Base-by-base conservation (phyloP, 805 yeast genomes). In the Yarrowia sp. region DNA sequence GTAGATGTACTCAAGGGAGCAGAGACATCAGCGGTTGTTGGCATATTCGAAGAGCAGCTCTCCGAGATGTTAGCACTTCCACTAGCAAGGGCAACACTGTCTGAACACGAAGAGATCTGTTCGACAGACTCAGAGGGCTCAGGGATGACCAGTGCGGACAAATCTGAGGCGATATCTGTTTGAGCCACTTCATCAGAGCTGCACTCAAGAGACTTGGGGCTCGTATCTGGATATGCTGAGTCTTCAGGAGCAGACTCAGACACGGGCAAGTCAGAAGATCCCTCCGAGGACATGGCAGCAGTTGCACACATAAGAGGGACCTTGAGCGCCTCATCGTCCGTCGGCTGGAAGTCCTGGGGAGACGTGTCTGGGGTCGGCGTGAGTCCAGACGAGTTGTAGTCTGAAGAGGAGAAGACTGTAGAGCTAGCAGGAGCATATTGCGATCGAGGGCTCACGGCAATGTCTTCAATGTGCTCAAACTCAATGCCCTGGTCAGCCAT, bases 281-380 rank as follows among this genome's bases (percentile, higher is more conserved):
- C 38, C 36, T 53, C 46, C 10, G 44, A 20, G 15, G 60, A 53
- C 36, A 24, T 10, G 14, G 46, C 60, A 10, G 46, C 46, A 1
- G 46, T 53, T 2, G 5, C 20, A 20, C 60, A 53, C 42, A 39
- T 10, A 14, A 53, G 60, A 24, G 60, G 60, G 9, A 24, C 34
- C 39, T 53, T 53, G 10, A 24, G 10, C 20, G 24, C 20, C 7
- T 39, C 60, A n/a, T 53, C 46, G 9, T 39, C 60, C 7, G 46
- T 20, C n/a, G 60, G 60, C 14, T 39, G 20, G 36, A 53, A 53
- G 12, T 53, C 60, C 46, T 53, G 60, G 3, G 60, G 60, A 9
- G 60, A 53, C 1, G 60, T 53, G n/a, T 53, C 60, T 2, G 60
- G 46, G 7, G 60, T 53, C 2, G 60, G 60, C 9, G 60, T 53